Percentiles rank a stretch among this genome's conserved stretches.
Conservation (phyloP, 495 filamentous ascomycete species). For the Bombardia bombarda region DNA sequence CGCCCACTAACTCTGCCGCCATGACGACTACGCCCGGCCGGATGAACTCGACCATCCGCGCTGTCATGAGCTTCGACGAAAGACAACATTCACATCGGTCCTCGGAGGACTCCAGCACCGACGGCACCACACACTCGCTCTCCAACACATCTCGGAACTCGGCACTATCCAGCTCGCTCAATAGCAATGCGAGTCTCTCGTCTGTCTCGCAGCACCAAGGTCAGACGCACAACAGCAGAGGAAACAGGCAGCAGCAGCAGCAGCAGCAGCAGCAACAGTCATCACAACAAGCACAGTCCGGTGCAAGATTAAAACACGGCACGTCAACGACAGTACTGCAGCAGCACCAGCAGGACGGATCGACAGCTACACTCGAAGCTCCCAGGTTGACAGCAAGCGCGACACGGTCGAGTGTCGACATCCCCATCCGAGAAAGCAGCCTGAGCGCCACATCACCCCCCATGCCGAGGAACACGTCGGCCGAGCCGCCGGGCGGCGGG, state of each 20-base stretch:
- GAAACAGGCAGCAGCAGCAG: too few species aligned
- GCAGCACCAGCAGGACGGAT: too few species aligned
- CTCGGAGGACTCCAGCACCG: conserved; percentile 23
- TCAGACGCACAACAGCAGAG: conserved; percentile 16
- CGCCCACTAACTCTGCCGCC: conserved; percentile 1
- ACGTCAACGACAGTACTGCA: neutral
- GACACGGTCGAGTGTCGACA: conserved; percentile 15
- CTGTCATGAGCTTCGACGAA: conserved; percentile 37
- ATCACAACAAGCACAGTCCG: conserved; percentile 5
- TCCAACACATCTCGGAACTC: conserved; percentile 29
- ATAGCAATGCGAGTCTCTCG: conserved; percentile 35
- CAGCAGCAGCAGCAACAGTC: too few species aligned
- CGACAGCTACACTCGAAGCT: conserved; percentile 4
- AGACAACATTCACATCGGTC: conserved; percentile 9
- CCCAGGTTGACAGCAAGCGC: conserved; percentile 1
- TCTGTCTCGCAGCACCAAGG: conserved; percentile 25
- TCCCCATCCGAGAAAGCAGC: conserved; percentile 21
- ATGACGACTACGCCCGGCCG: conserved; percentile 10
- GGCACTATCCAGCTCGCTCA: conserved; percentile 39
- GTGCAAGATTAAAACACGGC: conserved; percentile 22
- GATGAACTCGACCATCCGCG: conserved; percentile 38
- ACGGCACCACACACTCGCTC: conserved; percentile 15
- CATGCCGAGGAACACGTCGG: conserved; percentile 1
- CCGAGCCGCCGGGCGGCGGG: conserved; percentile 9
- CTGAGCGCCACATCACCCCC: conserved; percentile 8